Base-by-base conservation (phyloP, 805 yeast species). In the Gaillardinia entomophila region DNA sequence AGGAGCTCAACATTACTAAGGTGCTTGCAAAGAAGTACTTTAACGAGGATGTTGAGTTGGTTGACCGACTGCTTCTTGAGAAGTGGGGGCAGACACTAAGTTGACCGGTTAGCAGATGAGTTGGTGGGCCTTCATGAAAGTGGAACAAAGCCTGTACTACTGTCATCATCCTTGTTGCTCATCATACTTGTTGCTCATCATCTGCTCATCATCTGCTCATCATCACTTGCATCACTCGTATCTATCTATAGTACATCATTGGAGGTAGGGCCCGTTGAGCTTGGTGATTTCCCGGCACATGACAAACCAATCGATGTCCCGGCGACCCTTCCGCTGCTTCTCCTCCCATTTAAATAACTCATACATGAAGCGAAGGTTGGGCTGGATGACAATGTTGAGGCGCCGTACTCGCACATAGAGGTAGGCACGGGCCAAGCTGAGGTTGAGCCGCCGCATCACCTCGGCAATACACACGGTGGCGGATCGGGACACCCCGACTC, bases 391-490 rank as follows among this genome's bases (percentile, higher is more conserved):
- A 37, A 90, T 89, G 55, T 90, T 90, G 48, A 90, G 69, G 33
- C 97, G 66, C 32, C 96, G 67, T 3, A 87, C 96, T 26, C 97
- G 68, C n/a, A 88, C 96, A 58, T 69, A 87, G 27, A 89, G 58
- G 49, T 89, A 90, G 0, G 97, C 96, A 20, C 79, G 66, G 2
- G 92, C 79, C 18, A 90, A 60, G 27, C 77, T 74, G 33, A 86
- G 62, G 12, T 73, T 60, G 33, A 83, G 58, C 26, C 95, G 60
- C 43, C 76, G 74, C 96, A 90, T 89, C 24, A 86, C 90, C 51
- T 88, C 97, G 1, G 96, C 96, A 43, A 90, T 90, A 45, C 94
- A 90, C 8, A 90, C 94, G 0, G 97, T 86, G 0, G 97, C 97
- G 3, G 95, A 85, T 34, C 97, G 66, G 0, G 96, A 85, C 3